A percentile compares a stretch with the other conserved stretches of the same genome.
Evolutionary conservation across 1,284 basidiomycete genomes (phyloP).

Genomic region (Stereum hirsutum): DNA sequence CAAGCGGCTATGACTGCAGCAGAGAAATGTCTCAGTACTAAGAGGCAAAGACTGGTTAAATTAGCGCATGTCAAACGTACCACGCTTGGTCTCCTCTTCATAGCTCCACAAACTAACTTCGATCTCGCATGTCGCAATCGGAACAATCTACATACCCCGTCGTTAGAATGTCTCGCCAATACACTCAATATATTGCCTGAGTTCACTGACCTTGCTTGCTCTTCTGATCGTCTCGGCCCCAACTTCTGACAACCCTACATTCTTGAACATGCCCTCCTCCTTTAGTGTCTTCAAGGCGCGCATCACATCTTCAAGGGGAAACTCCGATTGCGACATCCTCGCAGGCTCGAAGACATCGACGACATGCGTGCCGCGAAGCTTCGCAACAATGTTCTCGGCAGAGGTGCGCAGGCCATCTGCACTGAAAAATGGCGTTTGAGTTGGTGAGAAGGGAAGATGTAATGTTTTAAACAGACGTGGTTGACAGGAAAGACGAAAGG

Average conservation of each 20-base stretch:
- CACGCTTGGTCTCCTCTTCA: constrained; percentile 34
- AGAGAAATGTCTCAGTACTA: constrained; percentile 19
- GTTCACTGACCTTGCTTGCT: not conserved
- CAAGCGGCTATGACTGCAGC: constrained; percentile 24
- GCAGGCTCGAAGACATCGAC: constrained; percentile 27
- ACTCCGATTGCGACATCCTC: constrained; percentile 9
- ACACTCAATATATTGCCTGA: not conserved
- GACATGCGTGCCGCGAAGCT: constrained; percentile 22
- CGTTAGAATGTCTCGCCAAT: not conserved
- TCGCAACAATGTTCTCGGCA: constrained; percentile 16
- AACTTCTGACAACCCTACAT: constrained; percentile 31
- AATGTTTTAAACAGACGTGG: not conserved
- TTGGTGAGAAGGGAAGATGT: constrained; percentile 3
- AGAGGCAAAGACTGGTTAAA: not conserved
- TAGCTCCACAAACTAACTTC: constrained; percentile 42
- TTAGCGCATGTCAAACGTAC: constrained; percentile 9
- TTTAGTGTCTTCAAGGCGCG: constrained; percentile 6
- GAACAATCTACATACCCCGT: constrained; percentile 24
- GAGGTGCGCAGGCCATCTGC: constrained; percentile 24
- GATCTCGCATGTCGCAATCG: constrained; percentile 38
- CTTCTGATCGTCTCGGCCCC: constrained; percentile 26
- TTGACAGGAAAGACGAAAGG: too few species aligned
- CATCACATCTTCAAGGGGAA: constrained; percentile 3
- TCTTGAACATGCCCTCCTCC: constrained; percentile 24
- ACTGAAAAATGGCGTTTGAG: too few species aligned